A percentile compares a stretch with the other conserved stretches of the same genome.
Evolutionary conservation across 129 eudicot species (phyloP).

Genomic region (Escallonia herrerae): DNA sequence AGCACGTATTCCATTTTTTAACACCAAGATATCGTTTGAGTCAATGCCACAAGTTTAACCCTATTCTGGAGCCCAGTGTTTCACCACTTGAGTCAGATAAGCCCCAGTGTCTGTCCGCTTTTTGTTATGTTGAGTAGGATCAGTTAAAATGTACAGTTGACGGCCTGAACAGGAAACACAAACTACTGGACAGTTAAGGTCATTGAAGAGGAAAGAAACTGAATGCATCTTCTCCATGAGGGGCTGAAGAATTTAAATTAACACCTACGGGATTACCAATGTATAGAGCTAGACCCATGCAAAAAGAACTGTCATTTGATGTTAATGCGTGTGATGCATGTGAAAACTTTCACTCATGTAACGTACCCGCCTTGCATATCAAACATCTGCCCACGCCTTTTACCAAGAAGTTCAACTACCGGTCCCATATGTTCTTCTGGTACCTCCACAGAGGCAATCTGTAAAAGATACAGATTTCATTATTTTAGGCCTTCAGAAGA

Average conservation of each 20-base stretch:
- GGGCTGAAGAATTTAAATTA: not conserved
- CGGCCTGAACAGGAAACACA: not conserved
- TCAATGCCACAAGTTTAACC: too few species aligned
- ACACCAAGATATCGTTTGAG: too few species aligned
- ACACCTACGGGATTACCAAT: not conserved
- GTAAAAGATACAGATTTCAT: slow-evolving; percentile 9
- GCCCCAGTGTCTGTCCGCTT: too few species aligned
- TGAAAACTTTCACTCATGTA: not conserved
- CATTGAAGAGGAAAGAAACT: not conserved
- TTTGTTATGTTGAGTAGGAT: too few species aligned
- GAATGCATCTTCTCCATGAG: not conserved
- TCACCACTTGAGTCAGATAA: too few species aligned
- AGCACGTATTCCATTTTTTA: too few species aligned
- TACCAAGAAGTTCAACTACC: slow-evolving; percentile 93
- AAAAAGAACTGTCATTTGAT: too few species aligned
- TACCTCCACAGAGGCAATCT: slow-evolving; percentile 93
- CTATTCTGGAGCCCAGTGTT: too few species aligned
- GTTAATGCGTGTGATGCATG: too few species aligned
- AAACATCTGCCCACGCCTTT: slow-evolving; percentile 93
- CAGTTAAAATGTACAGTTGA: not conserved
- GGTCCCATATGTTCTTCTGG: slow-evolving; percentile 79
- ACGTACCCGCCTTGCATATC: slow-evolving; percentile 94
- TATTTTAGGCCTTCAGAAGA: too few species aligned
- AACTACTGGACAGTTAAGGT: not conserved
- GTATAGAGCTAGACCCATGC: not conserved